These are phyloP conservation scores for Brettanomyces sp. DNA, from an alignment of 805 yeast genomes.

Conservation along the genomic window DNA sequence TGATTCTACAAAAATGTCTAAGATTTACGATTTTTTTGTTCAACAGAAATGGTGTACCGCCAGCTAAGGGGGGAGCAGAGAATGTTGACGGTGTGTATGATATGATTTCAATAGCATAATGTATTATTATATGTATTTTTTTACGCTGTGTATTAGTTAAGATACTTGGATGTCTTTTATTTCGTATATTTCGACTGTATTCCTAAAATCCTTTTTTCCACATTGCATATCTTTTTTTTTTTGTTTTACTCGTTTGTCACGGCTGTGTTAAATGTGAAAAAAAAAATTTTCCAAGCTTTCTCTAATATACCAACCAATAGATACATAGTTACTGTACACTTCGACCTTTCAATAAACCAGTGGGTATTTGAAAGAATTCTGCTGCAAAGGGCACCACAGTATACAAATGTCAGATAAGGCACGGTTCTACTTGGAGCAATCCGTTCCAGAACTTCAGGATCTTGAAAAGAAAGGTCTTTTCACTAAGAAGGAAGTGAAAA, in stretches of 20 bases:
- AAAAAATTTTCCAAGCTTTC: too few relatives aligned
- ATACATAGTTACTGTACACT: too few relatives aligned
- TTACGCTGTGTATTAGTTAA: neutral
- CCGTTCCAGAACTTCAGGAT: slow-evolving; percentile 90
- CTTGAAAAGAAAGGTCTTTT: slow-evolving; percentile 73
- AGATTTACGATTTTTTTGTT: slow-evolving; percentile 87
- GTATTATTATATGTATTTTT: neutral
- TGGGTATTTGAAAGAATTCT: too few relatives aligned
- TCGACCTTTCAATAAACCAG: too few relatives aligned
- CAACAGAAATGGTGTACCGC: slow-evolving; percentile 76
- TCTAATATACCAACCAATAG: too few relatives aligned
- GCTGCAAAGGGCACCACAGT: neutral
- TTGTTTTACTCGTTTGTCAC: too few relatives aligned
- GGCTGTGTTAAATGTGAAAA: too few relatives aligned
- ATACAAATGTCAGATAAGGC: slow-evolving; percentile 29
- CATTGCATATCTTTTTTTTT: too few relatives aligned
- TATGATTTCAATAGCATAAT: neutral
- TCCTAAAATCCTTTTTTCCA: neutral
- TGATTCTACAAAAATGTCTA: slow-evolving; percentile 78
- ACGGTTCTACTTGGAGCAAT: slow-evolving; percentile 50
- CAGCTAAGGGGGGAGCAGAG: neutral
- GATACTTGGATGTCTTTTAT: neutral
- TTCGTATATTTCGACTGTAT: too few relatives aligned
- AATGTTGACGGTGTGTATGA: too few relatives aligned
- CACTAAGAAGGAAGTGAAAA: slow-evolving; percentile 69